Evolutionary conservation across 345 rosid genomes (phyloP), one percentile per base, ranked within the genome.

Genomic region (Eucalyptus microcorys): DNA sequence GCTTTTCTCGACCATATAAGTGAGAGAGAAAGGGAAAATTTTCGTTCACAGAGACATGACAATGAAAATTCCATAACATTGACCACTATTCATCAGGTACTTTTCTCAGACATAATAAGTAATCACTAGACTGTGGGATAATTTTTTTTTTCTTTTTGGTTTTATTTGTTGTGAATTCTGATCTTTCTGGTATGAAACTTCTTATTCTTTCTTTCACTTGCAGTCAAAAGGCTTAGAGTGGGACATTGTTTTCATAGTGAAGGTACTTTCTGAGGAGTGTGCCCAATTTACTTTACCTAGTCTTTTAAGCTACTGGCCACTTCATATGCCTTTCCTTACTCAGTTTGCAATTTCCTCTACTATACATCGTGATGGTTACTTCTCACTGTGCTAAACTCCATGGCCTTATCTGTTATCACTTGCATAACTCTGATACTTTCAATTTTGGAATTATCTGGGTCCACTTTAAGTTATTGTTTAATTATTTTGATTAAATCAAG

Each of bases 221-320:
- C 95, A 96, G 99, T 96, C 99, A 42, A 97, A 97, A 94, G 99
- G 99, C 91, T 93, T 97, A 89, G 99, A 97, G 88, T 97, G 99
- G 99, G 99, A 96, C 92, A 87, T 92, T 55, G 99, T 96, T 91
- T 97, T 97, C 94, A 93, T 97, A 88, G 94, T 96, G 90, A 97
- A 96, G 99, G 99, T 97, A 94, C 71, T n/a, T 86, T 40, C 15
- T 57, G 49, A 48, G 27, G 48, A 37, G 27, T 27, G n/a, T 53
- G 76, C 86, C 42, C 43, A 45, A 30, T 81, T 55, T 88, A 52
- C 40, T 68, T 86, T 87, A 3, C 61, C 48, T 83, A 49, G 43
- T 49, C 52, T 34, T 13, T 68, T 52, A 87, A 45, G 48, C 30
- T 19, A 57, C 66, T 52, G 61, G 43, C 49, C 34, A 52, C 43